Evolutionary conservation across 176 grass and related monocot genomes (phyloP).

Genomic region (Aegilops longissima): DNA sequence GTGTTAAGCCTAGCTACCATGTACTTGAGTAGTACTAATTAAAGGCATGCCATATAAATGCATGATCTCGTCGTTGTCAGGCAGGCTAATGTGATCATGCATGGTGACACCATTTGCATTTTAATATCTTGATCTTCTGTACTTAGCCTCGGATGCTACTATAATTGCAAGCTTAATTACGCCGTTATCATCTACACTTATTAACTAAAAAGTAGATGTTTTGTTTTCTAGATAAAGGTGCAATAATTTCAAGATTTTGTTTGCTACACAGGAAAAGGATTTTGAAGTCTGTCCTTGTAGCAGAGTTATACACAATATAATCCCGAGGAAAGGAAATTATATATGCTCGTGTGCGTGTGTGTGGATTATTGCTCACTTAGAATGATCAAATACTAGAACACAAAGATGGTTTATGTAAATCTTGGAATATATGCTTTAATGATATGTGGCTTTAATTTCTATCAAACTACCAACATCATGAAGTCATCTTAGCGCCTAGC

Average conservation of each 20-base stretch:
- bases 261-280: neutral
- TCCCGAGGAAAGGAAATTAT: neutral
- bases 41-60: slow-evolving; percentile 7
- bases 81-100: slow-evolving; percentile 22
- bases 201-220: neutral
- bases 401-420: neutral
- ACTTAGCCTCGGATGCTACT: neutral
- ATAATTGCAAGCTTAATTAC: neutral
- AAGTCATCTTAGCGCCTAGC: slow-evolving; percentile 2
- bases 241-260: neutral
- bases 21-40: neutral
- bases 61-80: slow-evolving; percentile 31
- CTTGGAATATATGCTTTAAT: slow-evolving; percentile 22
- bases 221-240: neutral
- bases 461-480: neutral
- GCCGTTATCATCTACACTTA: neutral
- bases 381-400: neutral
- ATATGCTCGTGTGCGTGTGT: neutral
- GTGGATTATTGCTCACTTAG: slow-evolving; percentile 1
- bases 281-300: neutral
- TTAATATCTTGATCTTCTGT: neutral
- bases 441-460: neutral
- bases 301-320: neutral
- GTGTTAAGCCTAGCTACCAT: neutral
- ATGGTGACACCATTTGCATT: neutral